These are phyloP conservation scores for Cyathus striatus DNA, from an alignment of 768 basidiomycete genomes.

Conservation along the genomic window DNA sequence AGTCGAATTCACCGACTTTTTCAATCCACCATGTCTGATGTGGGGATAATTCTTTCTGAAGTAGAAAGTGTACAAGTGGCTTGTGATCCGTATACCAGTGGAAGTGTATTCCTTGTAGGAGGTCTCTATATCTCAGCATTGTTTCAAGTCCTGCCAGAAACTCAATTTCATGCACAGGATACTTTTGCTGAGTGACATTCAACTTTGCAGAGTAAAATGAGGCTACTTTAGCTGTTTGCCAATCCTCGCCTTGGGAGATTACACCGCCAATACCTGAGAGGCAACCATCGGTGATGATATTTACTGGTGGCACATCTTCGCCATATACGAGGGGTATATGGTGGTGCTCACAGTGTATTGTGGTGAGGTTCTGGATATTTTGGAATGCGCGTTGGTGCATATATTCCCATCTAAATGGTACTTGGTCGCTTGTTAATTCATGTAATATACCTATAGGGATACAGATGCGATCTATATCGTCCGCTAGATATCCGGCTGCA, in stretches of 20 bases:
- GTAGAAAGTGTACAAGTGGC: too few relatives aligned
- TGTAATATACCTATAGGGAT: not conserved
- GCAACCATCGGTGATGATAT: slow-evolving; percentile 8
- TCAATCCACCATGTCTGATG: too few relatives aligned
- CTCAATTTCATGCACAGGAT: slow-evolving; percentile 26
- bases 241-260: slow-evolving; percentile 3
- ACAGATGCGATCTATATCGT: not conserved
- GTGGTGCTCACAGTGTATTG: not conserved
- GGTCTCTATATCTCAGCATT: slow-evolving; percentile 10
- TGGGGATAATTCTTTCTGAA: too few relatives aligned
- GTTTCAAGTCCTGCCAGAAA: slow-evolving; percentile 21
- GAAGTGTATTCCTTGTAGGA: slow-evolving; percentile 18
- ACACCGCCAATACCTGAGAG: slow-evolving; percentile 14
- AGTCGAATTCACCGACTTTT: too few relatives aligned
- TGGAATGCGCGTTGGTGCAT: not conserved
- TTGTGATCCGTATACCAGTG: slow-evolving; percentile 17
- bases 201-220: slow-evolving; percentile 23
- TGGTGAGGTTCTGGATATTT: not conserved
- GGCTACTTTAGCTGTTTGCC: slow-evolving; percentile 8
- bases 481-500: not conserved
- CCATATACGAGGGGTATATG: not conserved
- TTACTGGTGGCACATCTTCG: not conserved
- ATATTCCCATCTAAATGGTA: too few relatives aligned
- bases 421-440: not conserved
- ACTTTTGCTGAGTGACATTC: slow-evolving; percentile 20